Base-by-base conservation (phyloP, 2,329 filamentous ascomycete species). In the Fusarium compactum region DNA sequence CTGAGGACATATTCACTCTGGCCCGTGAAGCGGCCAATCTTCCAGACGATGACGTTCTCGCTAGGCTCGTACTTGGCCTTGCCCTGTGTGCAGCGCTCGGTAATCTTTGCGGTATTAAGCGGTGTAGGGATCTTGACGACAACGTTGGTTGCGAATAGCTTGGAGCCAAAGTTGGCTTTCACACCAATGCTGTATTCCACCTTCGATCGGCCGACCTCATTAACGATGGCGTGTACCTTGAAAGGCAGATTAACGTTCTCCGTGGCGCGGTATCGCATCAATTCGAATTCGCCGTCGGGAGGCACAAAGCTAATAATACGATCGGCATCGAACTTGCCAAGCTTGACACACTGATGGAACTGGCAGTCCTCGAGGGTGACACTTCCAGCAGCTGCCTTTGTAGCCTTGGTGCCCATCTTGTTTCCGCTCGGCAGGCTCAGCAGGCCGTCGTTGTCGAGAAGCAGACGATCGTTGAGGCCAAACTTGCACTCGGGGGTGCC, bases 401-500 rank as follows among this genome's bases (percentile, higher is more conserved):
- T 98, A 30, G 95, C 94, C 81, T 97, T 98, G 67, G 91, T 91
- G 58, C 91, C 92, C 77, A 91, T 89, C 68, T 89, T 86, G 76
- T 96, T 96, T 7, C 94, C 94, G 61, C 89, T 91, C 24, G 90
- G 90, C 8, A 91, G 84, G 45, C 87, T 87, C 73, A 88, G 80
- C 47, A 92, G 82, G 54, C 89, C 87, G 78, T 93, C 88, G 58
- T 89, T 89, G 77, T 98, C 96, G n/a, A 99, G 87, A 2, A 98
- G 88, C 6, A 99, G 86, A 10, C 96, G 91, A 80, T 99, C 96
- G 80, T 99, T 99, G 44, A 99, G 90, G 9, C 96, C 96, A 76
- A 99, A 99, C 81, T 99, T 99, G 88, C 96, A 99, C 82, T 99
- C 96, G 11, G 96, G 96, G 2, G 95, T 99, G 34, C 97, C 96